Evolutionary conservation across 768 basidiomycete species (phyloP), one percentile per base, ranked within the genome.

Genomic region (Lactarius trivialis): DNA sequence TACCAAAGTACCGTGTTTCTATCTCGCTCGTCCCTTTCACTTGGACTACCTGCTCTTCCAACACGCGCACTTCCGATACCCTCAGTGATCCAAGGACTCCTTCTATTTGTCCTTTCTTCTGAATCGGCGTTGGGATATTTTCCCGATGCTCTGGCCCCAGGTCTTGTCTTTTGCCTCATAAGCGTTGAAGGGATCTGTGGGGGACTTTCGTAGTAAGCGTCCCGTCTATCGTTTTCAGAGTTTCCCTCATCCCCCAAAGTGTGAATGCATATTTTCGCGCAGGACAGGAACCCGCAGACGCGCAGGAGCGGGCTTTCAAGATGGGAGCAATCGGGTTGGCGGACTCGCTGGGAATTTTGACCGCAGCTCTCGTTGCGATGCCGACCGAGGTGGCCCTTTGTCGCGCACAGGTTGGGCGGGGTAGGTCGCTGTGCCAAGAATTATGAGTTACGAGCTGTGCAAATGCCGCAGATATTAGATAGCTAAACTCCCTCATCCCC

Each of bases 1-100:
- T 93, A 93, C 69, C 91, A 91, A 78, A 83, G 90, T 24, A 91
- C 91, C 45, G 95, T 97, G 51, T 97, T 98, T 76, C 71, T 98
- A 62, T 96, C 95, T 6, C 88, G 95, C 4, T 96, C 95, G 0
- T 88, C 91, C 8, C 88, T 95, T 60, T 90, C 93, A 7, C 73
- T 95, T 43, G 91, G 91, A 14, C 65, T 97, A 12, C 91, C 91
- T 0, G 83, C 94, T 0, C 76, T 97, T 6, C 92, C 93, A 0
- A 71, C 76, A 19, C 77, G 74, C 0, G 74, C 91, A 8, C 81
- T 98, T 14, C 76, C 88, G 2, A 70, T 92, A 2, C 95, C 95
- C 5, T 85, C 92, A 0, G 73, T 92, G 39, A 70, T 88, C 14
- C 94, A 97, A 74, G 81, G 77, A 61, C 21, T 77, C 48, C 85